A percentile compares a stretch with the other conserved stretches of the same genome.
Evolutionary conservation across 345 rosid genomes (phyloP).

Genomic region (Pistacia integerrima): DNA sequence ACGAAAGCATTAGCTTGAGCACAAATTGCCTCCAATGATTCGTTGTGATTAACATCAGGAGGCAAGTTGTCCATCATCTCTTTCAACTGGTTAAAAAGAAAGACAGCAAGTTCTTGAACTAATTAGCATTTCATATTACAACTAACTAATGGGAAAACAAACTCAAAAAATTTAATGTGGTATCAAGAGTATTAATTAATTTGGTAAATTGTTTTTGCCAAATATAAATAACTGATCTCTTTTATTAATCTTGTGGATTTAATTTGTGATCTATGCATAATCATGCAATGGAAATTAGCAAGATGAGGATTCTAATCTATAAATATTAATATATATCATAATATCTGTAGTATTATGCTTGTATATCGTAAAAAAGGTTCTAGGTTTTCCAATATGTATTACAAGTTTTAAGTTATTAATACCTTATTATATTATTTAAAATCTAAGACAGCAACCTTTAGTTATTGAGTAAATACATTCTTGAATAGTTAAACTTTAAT

Average conservation of each 20-base stretch:
- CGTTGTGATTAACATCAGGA: constrained; percentile 49
- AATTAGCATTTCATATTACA: neutral
- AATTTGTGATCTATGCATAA: neutral
- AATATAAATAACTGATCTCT: neutral
- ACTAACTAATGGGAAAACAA: neutral
- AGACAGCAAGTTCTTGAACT: constrained; percentile 13
- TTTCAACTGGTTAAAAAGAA: constrained; percentile 55
- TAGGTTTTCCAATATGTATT: too few species aligned
- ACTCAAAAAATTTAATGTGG: neutral
- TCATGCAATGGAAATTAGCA: neutral
- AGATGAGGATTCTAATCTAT: too few species aligned
- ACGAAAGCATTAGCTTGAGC: constrained; percentile 60
- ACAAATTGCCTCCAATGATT: constrained; percentile 53
- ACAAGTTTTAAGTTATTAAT: too few species aligned
- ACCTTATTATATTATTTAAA: too few species aligned
- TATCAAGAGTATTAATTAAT: neutral
- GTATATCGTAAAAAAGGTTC: too few species aligned
- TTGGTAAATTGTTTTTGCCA: neutral
- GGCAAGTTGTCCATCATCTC: constrained; percentile 59
- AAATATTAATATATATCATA: too few species aligned
- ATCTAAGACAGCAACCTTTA: too few species aligned
- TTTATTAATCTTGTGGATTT: neutral
- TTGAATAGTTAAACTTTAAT: too few species aligned
- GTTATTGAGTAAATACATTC: too few species aligned
- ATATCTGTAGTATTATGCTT: too few species aligned